Evolutionary conservation across 2,329 filamentous ascomycete genomes (phyloP), one percentile per base, ranked within the genome.

Genomic region (Periconia macrospinosa): DNA sequence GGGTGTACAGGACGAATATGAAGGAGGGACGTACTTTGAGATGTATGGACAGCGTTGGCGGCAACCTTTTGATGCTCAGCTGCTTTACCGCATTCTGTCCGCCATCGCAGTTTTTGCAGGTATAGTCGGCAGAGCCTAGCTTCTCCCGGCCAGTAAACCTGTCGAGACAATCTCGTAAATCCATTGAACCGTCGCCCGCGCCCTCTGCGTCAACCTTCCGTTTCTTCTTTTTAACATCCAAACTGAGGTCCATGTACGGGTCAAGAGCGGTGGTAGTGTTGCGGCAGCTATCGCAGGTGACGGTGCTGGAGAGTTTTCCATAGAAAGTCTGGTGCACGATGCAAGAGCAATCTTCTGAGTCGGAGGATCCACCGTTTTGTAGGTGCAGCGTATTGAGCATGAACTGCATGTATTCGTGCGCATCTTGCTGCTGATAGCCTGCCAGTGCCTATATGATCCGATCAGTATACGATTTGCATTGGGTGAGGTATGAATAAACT

Each of bases 381-480:
- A 78, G 86, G 69, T 97, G 93, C 15, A 99, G 81, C 65, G 94
- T 90, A 76, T 97, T 93, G 35, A 95, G 88, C 33, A 97, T 83
- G 68, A 96, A 97, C 70, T 96, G 92, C 73, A 97, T 95, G 76
- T 96, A 97, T 72, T 97, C 93, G 70, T 97, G 93, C 0, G 93
- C 93, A 69, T 97, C 93, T 77, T 97, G 93, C 75, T 97, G 93
- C 66, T 92, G 91, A 65, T 95, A 96, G 11, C 92, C 94, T 1
- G 93, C 91, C 19, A 81, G 67, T 17, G 75, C 71, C 72, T 74
- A 42, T 20, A 19, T 15, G 27, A 18, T 23, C 14, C 49, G 15
- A 18, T 50, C 47, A 51, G 42, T 18, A 20, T 20, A 30, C 40
- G 5, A 15, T 15, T 40, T 42, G 15, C 11, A 10, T 42, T 42